A percentile compares a stretch with the other conserved stretches of the same genome.
phyloP scores from a whole-genome alignment of 257 asterid species.

The Penstemon newberryi region DNA sequence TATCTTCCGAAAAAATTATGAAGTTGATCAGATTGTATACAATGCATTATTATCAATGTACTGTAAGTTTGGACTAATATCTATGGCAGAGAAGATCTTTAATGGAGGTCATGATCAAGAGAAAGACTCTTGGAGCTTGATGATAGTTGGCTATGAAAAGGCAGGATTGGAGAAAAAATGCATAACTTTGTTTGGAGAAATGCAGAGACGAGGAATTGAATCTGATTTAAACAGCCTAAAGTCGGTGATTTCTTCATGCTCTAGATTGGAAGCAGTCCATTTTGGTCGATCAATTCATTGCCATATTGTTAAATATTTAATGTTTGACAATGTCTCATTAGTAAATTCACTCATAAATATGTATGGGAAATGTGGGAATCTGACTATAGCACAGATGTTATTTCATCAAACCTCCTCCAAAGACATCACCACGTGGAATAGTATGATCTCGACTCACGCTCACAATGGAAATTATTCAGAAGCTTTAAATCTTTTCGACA shows the following conservation, averaged over 20 bases:
- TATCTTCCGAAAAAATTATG: constrained; percentile 53
- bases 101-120: constrained; percentile 34
- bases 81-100: constrained; percentile 50
- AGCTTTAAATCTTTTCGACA: constrained; percentile 55
- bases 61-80: constrained; percentile 53
- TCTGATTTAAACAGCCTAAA: constrained; percentile 45
- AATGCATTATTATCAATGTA: constrained; percentile 69
- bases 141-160: constrained; percentile 56
- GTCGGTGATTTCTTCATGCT: constrained; percentile 64
- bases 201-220: constrained; percentile 52
- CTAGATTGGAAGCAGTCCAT: constrained; percentile 44
- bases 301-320: constrained; percentile 37
- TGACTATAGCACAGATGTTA: constrained; percentile 43
- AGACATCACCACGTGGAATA: constrained; percentile 62
- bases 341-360: constrained; percentile 67
- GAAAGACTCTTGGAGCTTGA: constrained; percentile 59
- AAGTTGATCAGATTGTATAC: constrained; percentile 35
- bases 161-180: constrained; percentile 57
- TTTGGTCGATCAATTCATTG: constrained; percentile 68
- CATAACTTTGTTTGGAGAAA: constrained; percentile 54
- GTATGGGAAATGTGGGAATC: constrained; percentile 62
- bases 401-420: constrained; percentile 39
- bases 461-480: constrained; percentile 43
- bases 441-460: constrained; percentile 54
- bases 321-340: constrained; percentile 44